A percentile compares a stretch with the other conserved stretches of the same genome.
Evolutionary conservation across 176 grass and related monocot genomes (phyloP).

Genomic region (Avena atlantica): DNA sequence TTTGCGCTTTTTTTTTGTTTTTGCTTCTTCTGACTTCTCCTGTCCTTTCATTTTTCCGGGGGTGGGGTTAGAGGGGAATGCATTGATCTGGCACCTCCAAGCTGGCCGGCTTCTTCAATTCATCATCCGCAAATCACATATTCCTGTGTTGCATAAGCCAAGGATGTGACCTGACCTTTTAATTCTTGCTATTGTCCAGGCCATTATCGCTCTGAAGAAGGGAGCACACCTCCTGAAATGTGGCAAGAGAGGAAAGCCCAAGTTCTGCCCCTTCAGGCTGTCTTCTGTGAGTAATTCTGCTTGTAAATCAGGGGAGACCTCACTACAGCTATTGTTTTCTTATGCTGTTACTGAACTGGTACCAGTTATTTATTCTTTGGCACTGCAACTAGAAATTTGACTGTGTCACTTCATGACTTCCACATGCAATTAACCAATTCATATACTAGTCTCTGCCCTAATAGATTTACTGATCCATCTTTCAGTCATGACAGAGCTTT

Average conservation of each 20-base stretch:
- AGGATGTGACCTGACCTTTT: background rate
- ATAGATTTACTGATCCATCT: background rate
- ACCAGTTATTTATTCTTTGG: no score
- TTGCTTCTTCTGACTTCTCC: no score
- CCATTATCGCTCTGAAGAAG: conserved; percentile 61
- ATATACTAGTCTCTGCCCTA: conserved; percentile 7
- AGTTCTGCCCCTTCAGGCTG: conserved; percentile 59
- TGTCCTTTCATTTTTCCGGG: background rate
- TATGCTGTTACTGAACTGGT: background rate
- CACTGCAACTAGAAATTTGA: no score
- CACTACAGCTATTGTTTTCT: no score
- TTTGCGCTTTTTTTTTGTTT: background rate
- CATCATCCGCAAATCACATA: no score
- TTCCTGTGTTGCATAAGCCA: background rate
- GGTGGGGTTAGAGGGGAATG: background rate
- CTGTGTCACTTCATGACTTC: no score
- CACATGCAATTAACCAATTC: background rate
- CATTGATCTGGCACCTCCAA: background rate
- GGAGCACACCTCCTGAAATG: conserved; percentile 57
- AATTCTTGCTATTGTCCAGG: conserved; percentile 30
- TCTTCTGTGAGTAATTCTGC: conserved; percentile 51
- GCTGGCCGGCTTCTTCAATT: background rate
- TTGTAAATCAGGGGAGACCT: background rate
- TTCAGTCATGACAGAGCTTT: conserved; percentile 3
- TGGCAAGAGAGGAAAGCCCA: conserved; percentile 59